Percentiles rank a stretch among this genome's conserved stretches.
Conservation (phyloP, 768 basidiomycete species). For the Hygrophorus pudorinus region DNA sequence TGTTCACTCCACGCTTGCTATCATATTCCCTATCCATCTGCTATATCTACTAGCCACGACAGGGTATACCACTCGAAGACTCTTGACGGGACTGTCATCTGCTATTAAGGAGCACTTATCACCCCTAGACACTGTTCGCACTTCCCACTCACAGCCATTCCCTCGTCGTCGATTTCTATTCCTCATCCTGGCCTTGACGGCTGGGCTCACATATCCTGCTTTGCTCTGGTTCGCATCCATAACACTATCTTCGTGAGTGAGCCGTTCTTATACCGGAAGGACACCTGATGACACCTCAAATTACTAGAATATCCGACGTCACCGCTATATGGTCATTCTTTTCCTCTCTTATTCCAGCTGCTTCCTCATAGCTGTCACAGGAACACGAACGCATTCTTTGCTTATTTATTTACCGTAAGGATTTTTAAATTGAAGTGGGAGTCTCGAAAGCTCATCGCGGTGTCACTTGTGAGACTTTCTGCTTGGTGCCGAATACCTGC, state of each 20-base stretch:
- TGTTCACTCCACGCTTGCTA: conserved; percentile 71
- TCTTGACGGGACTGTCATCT: conserved; percentile 42
- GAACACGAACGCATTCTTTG: conserved; percentile 89
- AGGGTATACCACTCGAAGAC: conserved; percentile 33
- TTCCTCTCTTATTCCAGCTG: conserved; percentile 24
- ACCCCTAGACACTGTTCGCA: conserved; percentile 10
- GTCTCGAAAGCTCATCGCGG: conserved; percentile 53
- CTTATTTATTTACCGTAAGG: conserved; percentile 77
- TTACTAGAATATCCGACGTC: conserved; percentile 64
- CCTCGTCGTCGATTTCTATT: conserved; percentile 26
- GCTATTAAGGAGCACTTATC: conserved; percentile 40
- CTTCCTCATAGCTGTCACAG: conserved; percentile 29
- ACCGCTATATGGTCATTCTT: conserved; percentile 33
- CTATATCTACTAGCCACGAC: conserved; percentile 47
- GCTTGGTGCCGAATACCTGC: too few relatives aligned
- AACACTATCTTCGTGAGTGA: conserved; percentile 58
- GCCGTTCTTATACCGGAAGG: conserved; percentile 2
- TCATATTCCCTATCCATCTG: conserved; percentile 81
- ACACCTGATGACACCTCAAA: conserved; percentile 6
- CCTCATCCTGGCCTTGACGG: conserved; percentile 35
- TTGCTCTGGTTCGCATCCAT: conserved; percentile 73
- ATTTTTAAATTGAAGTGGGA: conserved; percentile 58
- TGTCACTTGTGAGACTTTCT: conserved; percentile 38
- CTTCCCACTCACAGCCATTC: conserved; percentile 10
- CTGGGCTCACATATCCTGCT: conserved; percentile 52